Evolutionary conservation across 768 basidiomycete species (phyloP).

Genomic region (Gloeopeniophorella convolvens): DNA sequence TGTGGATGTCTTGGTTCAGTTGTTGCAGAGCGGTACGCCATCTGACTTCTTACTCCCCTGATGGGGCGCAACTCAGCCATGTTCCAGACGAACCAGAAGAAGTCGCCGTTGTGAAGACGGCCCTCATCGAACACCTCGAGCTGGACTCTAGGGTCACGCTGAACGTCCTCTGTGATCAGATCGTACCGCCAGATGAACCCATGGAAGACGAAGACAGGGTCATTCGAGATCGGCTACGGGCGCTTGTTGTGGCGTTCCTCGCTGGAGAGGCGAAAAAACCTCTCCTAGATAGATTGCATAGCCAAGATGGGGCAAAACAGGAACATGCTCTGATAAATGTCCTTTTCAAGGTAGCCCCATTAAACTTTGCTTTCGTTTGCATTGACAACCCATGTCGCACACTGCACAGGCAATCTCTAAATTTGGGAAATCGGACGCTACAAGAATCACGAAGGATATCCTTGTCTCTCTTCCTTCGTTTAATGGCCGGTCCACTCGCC

Average conservation of each 20-base stretch:
- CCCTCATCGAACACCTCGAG: slow-evolving; percentile 55
- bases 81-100: slow-evolving; percentile 64
- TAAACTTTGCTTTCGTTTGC: not conserved
- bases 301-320: slow-evolving; percentile 35
- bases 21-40: slow-evolving; percentile 63
- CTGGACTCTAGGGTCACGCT: slow-evolving; percentile 56
- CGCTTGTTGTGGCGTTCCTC: slow-evolving; percentile 55
- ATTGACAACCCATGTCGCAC: no score
- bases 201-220: slow-evolving; percentile 52
- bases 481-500: slow-evolving; percentile 29
- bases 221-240: slow-evolving; percentile 50
- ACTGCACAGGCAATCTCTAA: slow-evolving; percentile 42
- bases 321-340: slow-evolving; percentile 44
- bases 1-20: slow-evolving; percentile 67
- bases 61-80: no score
- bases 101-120: slow-evolving; percentile 52
- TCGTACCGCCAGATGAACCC: slow-evolving; percentile 43
- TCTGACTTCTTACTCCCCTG: not conserved
- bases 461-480: slow-evolving; percentile 46
- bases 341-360: slow-evolving; percentile 40
- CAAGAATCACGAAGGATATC: slow-evolving; percentile 46
- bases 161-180: slow-evolving; percentile 64
- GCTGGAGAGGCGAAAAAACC: slow-evolving; percentile 42
- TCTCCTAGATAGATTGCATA: slow-evolving; percentile 40
- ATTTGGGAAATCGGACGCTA: slow-evolving; percentile 35